A percentile compares a stretch with the other conserved stretches of the same genome.
These are phyloP conservation scores for Penicillium ucsense DNA, from an alignment of 495 filamentous ascomycete species.

Conservation along the genomic window DNA sequence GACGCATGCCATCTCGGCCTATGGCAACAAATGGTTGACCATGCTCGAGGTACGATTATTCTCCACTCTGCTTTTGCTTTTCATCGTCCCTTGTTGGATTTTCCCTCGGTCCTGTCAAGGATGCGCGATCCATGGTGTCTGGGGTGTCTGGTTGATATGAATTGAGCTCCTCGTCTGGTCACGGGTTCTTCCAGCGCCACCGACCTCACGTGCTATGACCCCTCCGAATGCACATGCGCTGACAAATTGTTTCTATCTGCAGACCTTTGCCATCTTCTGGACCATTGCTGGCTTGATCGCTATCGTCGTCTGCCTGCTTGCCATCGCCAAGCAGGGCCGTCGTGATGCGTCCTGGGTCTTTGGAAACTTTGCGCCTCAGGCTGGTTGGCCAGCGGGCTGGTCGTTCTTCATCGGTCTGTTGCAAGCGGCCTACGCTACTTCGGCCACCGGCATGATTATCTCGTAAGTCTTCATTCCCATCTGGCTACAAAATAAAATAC, in stretches of 20 bases:
- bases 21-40: constrained; percentile 20
- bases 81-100: background rate
- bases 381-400: constrained; percentile 48
- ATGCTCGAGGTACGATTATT: constrained; percentile 38
- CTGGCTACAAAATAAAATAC: background rate
- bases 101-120: background rate
- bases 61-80: background rate
- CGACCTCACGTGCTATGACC: no score
- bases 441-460: constrained; percentile 39
- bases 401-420: constrained; percentile 48
- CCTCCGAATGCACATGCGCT: no score
- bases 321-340: constrained; percentile 38
- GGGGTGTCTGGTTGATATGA: no score
- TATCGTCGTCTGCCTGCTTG: constrained; percentile 44
- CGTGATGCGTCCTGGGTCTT: constrained; percentile 46
- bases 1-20: constrained; percentile 18
- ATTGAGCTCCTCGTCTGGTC: no score
- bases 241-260: constrained; percentile 3
- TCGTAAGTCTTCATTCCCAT: constrained; percentile 6
- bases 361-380: constrained; percentile 40
- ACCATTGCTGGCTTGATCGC: constrained; percentile 44
- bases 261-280: constrained; percentile 55
- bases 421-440: constrained; percentile 46
- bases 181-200: no score
- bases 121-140: background rate